Percentiles rank a stretch among this genome's conserved stretches.
Evolutionary conservation across 2,329 filamentous ascomycete species (phyloP).

Genomic region (Alternaria arbusti): DNA sequence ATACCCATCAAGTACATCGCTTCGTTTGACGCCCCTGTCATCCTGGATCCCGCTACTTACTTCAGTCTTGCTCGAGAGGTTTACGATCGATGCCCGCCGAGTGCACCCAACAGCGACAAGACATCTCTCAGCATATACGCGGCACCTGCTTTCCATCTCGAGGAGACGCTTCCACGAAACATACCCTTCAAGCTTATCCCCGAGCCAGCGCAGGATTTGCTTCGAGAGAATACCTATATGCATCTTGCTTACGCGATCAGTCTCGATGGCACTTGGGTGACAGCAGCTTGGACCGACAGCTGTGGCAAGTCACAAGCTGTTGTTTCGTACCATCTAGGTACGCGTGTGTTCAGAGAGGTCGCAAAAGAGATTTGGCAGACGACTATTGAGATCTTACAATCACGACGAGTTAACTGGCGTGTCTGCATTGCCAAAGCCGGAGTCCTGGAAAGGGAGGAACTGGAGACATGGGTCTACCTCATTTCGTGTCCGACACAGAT

Average conservation of each 20-base stretch:
- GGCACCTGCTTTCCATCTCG: constrained; percentile 74
- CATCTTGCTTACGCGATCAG: constrained; percentile 82
- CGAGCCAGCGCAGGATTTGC: constrained; percentile 72
- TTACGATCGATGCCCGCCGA: constrained; percentile 74
- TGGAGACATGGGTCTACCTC: constrained; percentile 54
- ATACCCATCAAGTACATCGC: constrained; percentile 73
- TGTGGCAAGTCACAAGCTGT: constrained; percentile 75
- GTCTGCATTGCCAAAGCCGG: constrained; percentile 76
- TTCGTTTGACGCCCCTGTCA: constrained; percentile 66
- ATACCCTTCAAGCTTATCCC: constrained; percentile 77
- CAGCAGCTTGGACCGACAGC: constrained; percentile 81
- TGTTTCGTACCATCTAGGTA: constrained; percentile 73
- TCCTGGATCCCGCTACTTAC: constrained; percentile 67
- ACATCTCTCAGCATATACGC: constrained; percentile 61
- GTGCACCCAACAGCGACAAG: constrained; percentile 40
- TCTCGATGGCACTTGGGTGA: constrained; percentile 77
- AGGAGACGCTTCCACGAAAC: constrained; percentile 70
- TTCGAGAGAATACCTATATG: constrained; percentile 80
- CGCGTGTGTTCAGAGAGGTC: constrained; percentile 68
- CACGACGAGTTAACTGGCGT: constrained; percentile 76
- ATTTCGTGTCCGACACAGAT: constrained; percentile 46
- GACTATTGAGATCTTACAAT: constrained; percentile 74
- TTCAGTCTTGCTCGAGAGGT: constrained; percentile 72
- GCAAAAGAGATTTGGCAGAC: constrained; percentile 79
- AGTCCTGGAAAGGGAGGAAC: constrained; percentile 70